Conservation (phyloP, 768 basidiomycete genomes). For the Pleurotus tuoliensis region DNA sequence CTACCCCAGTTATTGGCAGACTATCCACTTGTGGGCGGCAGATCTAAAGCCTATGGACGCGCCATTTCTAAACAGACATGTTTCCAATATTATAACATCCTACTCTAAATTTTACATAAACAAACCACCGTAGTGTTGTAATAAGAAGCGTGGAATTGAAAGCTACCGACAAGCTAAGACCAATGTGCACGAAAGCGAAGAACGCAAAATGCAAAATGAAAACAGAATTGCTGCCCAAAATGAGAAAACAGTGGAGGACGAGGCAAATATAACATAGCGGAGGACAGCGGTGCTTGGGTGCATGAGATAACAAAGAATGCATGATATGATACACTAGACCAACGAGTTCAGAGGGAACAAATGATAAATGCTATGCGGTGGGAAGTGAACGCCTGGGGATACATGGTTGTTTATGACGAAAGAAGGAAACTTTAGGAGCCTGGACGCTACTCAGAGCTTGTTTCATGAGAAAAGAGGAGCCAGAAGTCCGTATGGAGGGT, state of each 20-base stretch:
- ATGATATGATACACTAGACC: not conserved
- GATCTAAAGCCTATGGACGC: not conserved
- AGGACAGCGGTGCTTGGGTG: not conserved
- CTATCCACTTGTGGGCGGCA: too few relatives aligned
- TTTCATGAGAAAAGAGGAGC: not conserved
- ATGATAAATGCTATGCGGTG: not conserved
- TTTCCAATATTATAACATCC: conserved; percentile 3
- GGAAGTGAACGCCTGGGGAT: not conserved
- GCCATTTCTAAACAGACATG: not conserved
- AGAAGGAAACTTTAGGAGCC: not conserved
- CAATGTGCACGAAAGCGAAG: not conserved
- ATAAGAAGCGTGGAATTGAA: not conserved
- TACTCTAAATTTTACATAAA: conserved; percentile 6
- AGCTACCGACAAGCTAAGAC: not conserved
- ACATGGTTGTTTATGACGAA: not conserved
- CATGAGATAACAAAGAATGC: not conserved
- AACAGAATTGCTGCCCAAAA: not conserved
- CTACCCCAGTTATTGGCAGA: too few relatives aligned
- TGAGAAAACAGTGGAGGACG: not conserved
- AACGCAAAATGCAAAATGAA: not conserved
- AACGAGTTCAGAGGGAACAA: not conserved
- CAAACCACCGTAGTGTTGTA: not conserved
- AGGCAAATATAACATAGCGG: not conserved
- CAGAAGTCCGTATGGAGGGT: not conserved
- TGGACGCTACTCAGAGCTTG: not conserved